Base-by-base conservation (phyloP, 2,329 filamentous ascomycete genomes). In the Teratosphaeria zuluensis region DNA sequence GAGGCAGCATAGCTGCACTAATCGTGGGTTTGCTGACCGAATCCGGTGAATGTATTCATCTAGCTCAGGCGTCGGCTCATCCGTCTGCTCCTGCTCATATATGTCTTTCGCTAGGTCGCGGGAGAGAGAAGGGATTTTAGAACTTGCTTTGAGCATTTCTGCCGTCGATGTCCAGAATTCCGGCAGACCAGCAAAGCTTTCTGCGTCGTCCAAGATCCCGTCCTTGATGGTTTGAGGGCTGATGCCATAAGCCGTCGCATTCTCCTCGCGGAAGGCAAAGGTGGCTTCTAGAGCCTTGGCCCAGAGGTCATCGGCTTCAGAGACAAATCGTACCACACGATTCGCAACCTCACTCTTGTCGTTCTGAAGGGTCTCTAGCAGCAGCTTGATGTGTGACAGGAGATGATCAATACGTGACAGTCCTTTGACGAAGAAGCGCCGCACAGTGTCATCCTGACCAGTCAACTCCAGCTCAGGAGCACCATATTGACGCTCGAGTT, bases 121-220 rank as follows among this genome's bases (percentile, higher is more conserved):
- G 21, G 76, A 74, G 9, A 75, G 65, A 24, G 74, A 64, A n/a
- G 76, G 67, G 30, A 78, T 69, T 35, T 69, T 58, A 65, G 68
- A 54, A 5, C 68, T 64, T 4, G 74, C 70, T 54, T 72, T 72
- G 53, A 78, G 72, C 33, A 78, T 72, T 52, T 74, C 75, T 58
- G 74, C 69, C 1, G 82, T 84, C 16, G 89, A 91, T 0, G 92
- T 96, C 94, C 94, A 99, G 52, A 92, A 88, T 60, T 89, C 85
- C 0, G 87, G 83, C 8, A 96, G 78, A 11, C 80, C 83, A 21
- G 85, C 80, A 51, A 68, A 72, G 68, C 90, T 92, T 52, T 83
- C 82, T 16, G 80, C 76, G 24, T 72, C 69, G 16, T 69, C 70
- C 4, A 80, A 66, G 16, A 80, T 65, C 52, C 77, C 76, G 53